A percentile compares a stretch with the other conserved stretches of the same genome.
Conservation (phyloP, 2,329 filamentous ascomycete species). For the Parascedosporium putredinis region DNA sequence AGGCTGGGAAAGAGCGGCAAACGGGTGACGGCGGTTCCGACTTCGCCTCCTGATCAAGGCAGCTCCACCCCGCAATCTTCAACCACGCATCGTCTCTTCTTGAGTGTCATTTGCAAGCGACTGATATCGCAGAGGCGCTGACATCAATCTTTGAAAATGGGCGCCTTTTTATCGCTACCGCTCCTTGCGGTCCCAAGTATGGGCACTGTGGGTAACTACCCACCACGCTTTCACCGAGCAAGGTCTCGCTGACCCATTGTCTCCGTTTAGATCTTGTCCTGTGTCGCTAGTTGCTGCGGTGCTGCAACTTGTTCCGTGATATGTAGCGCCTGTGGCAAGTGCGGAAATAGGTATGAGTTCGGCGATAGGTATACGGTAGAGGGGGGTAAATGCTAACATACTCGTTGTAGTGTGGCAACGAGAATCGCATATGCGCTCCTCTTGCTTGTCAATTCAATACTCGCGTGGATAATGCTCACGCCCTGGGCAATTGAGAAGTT, state of each 20-base stretch:
- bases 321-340: conserved; percentile 92
- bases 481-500: conserved; percentile 97
- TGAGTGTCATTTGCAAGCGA: too few relatives aligned
- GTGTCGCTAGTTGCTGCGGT: conserved; percentile 85
- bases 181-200: conserved; percentile 79
- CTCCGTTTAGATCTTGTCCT: conserved; percentile 54
- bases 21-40: too few relatives aligned
- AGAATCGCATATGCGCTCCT: conserved; percentile 94
- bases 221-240: not conserved
- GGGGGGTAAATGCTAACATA: not conserved
- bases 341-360: conserved; percentile 68
- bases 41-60: too few relatives aligned
- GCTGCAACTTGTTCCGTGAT: conserved; percentile 94
- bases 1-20: too few relatives aligned
- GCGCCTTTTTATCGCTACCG: conserved; percentile 80
- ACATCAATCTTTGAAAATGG: conserved; percentile 46
- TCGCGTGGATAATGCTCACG: conserved; percentile 99
- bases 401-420: conserved; percentile 65
- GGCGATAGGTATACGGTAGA: conserved; percentile 13
- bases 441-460: conserved; percentile 88
- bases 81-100: too few relatives aligned
- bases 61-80: too few relatives aligned
- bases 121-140: too few relatives aligned
- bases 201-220: conserved; percentile 57
- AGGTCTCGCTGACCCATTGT: not conserved